Evolutionary conservation across 129 eudicot genomes (phyloP).

Genomic region (Calendula officinalis): DNA sequence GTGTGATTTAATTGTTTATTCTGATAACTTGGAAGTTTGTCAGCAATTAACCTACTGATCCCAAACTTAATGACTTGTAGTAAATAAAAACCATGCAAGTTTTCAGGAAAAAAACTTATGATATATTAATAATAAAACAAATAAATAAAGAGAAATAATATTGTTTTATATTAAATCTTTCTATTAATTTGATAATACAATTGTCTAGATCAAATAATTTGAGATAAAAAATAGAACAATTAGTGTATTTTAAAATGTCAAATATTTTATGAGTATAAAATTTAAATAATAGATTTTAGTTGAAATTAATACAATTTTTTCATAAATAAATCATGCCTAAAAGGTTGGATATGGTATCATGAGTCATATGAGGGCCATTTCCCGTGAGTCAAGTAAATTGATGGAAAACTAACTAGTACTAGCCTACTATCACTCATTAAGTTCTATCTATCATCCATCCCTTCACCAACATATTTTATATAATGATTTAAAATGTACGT

Average conservation of each 20-base stretch:
- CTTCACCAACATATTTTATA: not conserved
- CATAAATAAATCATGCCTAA: conserved; percentile 28
- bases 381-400: conserved; percentile 39
- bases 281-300: too few relatives aligned
- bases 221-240: too few relatives aligned
- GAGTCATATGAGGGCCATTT: conserved; percentile 11
- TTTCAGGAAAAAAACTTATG: not conserved
- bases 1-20: too few relatives aligned
- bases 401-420: conserved; percentile 22
- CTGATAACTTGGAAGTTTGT: too few relatives aligned
- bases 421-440: conserved; percentile 25
- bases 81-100: not conserved
- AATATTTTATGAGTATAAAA: too few relatives aligned
- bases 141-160: too few relatives aligned
- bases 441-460: conserved; percentile 1
- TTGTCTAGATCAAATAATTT: too few relatives aligned
- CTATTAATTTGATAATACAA: too few relatives aligned
- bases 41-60: too few relatives aligned
- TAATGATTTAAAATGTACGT: not conserved
- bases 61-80: not conserved
- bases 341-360: conserved; percentile 25
- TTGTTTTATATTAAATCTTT: too few relatives aligned
- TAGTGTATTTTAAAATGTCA: too few relatives aligned
- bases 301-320: too few relatives aligned
- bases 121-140: not conserved